Evolutionary conservation across 306 rosid genomes (phyloP).

Genomic region (Crataegus laevigata): DNA sequence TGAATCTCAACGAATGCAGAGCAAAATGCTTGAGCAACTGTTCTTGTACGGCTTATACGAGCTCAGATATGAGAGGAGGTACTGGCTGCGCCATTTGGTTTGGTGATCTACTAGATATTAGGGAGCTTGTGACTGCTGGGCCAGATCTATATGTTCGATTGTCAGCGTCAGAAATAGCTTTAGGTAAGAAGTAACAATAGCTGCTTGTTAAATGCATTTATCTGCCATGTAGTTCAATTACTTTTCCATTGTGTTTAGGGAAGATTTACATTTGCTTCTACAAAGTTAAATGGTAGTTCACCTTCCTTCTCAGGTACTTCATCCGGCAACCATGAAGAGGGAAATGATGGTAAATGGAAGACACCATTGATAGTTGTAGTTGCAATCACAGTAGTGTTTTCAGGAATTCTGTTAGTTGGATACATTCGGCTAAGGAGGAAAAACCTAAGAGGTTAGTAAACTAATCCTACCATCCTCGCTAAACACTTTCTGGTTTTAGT

Average conservation of each 20-base stretch:
- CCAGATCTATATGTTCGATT: conserved; percentile 36
- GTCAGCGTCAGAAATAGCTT: conserved; percentile 8
- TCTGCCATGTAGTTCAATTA: no score
- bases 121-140: conserved; percentile 16
- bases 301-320: neutral
- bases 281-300: neutral
- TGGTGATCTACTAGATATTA: conserved; percentile 34
- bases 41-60: conserved; percentile 48
- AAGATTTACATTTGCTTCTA: neutral
- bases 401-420: conserved; percentile 9
- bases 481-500: no score
- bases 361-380: conserved; percentile 1
- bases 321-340: neutral
- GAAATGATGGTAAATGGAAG: neutral
- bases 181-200: conserved; percentile 2
- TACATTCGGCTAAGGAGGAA: conserved; percentile 8
- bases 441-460: conserved; percentile 4
- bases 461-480: neutral
- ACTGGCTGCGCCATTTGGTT: conserved; percentile 57
- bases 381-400: neutral
- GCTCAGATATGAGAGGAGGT: conserved; percentile 37
- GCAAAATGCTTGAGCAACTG: conserved; percentile 42
- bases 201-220: neutral
- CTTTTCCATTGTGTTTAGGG: neutral
- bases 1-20: conserved; percentile 39